Evolutionary conservation across 495 filamentous ascomycete genomes (phyloP).

Genomic region (Daldinia concentrica): DNA sequence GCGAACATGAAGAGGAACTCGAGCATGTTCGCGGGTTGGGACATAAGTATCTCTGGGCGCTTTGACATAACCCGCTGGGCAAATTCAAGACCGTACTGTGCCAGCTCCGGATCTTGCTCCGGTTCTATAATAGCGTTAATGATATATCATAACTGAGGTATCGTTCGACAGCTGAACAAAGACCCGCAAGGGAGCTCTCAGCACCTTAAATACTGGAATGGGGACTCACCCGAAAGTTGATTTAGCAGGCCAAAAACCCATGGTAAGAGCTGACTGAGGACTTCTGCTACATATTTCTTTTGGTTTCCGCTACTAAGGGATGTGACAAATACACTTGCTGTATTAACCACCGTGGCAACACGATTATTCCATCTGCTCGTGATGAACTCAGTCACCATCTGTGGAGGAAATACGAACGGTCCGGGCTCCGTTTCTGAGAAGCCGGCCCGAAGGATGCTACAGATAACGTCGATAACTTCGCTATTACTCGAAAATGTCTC

Average conservation of each 20-base stretch:
- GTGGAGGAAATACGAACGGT: slow-evolving; percentile 78
- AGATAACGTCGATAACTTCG: slow-evolving; percentile 78
- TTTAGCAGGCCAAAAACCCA: slow-evolving; percentile 74
- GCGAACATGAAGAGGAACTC: slow-evolving; percentile 81
- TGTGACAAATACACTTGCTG: slow-evolving; percentile 78
- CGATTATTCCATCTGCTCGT: slow-evolving; percentile 53
- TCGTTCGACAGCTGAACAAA: neutral
- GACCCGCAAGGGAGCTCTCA: neutral
- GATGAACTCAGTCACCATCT: slow-evolving; percentile 76
- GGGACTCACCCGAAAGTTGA: slow-evolving; percentile 64
- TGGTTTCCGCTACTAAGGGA: slow-evolving; percentile 63
- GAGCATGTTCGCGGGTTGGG: slow-evolving; percentile 59
- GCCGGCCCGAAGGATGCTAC: slow-evolving; percentile 78
- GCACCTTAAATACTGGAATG: neutral
- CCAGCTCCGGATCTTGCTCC: slow-evolving; percentile 74
- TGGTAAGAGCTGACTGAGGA: slow-evolving; percentile 65
- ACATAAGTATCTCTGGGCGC: slow-evolving; percentile 67
- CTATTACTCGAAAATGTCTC: slow-evolving; percentile 67
- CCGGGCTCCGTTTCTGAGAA: slow-evolving; percentile 81
- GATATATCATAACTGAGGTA: slow-evolving; percentile 21
- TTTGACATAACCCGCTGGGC: slow-evolving; percentile 74
- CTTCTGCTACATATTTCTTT: slow-evolving; percentile 48
- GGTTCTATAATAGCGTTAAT: slow-evolving; percentile 52
- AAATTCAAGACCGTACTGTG: slow-evolving; percentile 53
- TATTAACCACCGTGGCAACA: slow-evolving; percentile 77